Percentiles rank a stretch among this genome's conserved stretches.
phyloP scores from a whole-genome alignment of 345 rosid species.

The Hypericum androsaemum region DNA sequence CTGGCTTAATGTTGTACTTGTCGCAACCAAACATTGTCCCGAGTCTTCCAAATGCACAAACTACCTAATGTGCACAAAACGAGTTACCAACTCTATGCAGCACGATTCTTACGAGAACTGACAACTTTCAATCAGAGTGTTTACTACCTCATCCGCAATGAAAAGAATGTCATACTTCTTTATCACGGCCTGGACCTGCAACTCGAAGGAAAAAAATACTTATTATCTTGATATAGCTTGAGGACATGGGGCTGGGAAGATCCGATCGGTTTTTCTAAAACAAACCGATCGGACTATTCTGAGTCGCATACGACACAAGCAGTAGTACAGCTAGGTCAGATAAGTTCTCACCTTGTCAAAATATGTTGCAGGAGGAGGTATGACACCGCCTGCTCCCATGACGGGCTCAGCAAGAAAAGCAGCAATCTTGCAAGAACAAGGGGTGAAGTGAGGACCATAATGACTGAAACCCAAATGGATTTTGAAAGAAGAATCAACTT shows the following conservation, averaged over 20 bases:
- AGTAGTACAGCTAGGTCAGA: too few species aligned
- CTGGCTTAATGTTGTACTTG: constrained; percentile 84
- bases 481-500: not conserved
- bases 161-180: constrained; percentile 83
- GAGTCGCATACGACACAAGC: too few species aligned
- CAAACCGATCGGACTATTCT: too few species aligned
- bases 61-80: constrained; percentile 42
- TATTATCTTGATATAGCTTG: not conserved
- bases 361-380: constrained; percentile 89
- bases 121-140: not conserved
- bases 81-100: not conserved
- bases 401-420: constrained; percentile 97
- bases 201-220: not conserved
- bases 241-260: not conserved
- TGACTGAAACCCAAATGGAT: constrained; percentile 5
- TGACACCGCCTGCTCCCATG: constrained; percentile 98
- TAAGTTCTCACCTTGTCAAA: constrained; percentile 64
- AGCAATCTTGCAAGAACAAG: constrained; percentile 51
- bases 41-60: constrained; percentile 97
- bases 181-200: constrained; percentile 82
- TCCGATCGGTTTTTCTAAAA: too few species aligned
- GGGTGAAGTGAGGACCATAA: constrained; percentile 10
- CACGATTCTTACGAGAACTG: too few species aligned
- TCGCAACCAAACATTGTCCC: constrained; percentile 94
- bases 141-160: constrained; percentile 83